Conservation (phyloP, 495 filamentous ascomycete species). For the Annulohypoxylon moriforme region DNA sequence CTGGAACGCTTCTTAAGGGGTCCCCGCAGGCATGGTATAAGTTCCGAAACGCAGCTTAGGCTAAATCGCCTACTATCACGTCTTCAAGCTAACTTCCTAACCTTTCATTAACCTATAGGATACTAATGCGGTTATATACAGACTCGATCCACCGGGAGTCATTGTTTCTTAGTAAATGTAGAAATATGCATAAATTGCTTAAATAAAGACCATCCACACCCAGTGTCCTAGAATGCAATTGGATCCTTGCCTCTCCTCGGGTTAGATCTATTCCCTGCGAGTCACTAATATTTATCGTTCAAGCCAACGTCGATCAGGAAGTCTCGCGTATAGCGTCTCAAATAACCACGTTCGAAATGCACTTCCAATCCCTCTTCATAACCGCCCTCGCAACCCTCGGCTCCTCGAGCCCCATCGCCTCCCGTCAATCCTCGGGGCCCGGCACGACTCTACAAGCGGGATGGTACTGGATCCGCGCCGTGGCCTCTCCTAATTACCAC, state of each 20-base stretch:
- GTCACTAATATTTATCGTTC: neutral
- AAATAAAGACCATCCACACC: conserved; percentile 26
- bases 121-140: conserved; percentile 17
- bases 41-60: conserved; percentile 29
- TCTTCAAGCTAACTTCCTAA: neutral
- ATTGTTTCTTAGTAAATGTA: neutral
- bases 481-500: conserved; percentile 69
- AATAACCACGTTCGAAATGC: conserved; percentile 9
- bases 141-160: conserved; percentile 17
- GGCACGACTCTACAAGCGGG: conserved; percentile 58
- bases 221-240: conserved; percentile 26
- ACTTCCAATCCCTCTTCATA: conserved; percentile 5
- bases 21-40: neutral
- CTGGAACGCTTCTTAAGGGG: neutral
- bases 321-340: neutral
- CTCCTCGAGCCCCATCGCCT: conserved; percentile 9
- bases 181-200: neutral
- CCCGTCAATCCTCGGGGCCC: conserved; percentile 34
- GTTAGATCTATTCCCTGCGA: neutral
- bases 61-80: conserved; percentile 28
- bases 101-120: conserved; percentile 10
- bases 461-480: conserved; percentile 71
- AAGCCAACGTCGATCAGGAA: neutral
- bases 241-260: conserved; percentile 7
- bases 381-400: conserved; percentile 12